Percentiles rank a stretch among this genome's conserved stretches.
These are phyloP conservation scores for Magnusiomyces tetraspermus DNA, from an alignment of 1,139 yeast genomes.

Conservation along the genomic window DNA sequence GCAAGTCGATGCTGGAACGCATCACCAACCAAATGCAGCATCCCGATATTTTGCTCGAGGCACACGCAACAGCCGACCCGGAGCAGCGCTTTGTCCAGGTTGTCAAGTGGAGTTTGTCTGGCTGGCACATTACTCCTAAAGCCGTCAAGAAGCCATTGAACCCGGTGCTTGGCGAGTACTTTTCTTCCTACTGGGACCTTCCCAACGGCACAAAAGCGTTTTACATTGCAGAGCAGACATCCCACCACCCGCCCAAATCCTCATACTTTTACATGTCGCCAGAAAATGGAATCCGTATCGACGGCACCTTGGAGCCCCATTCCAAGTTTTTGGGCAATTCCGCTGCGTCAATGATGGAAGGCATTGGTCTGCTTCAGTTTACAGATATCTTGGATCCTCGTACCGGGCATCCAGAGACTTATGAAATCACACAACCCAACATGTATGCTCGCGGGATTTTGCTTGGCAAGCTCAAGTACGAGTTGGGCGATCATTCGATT, in stretches of 20 bases:
- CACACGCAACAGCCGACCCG: slow-evolving; percentile 49
- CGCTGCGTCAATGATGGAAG: slow-evolving; percentile 97
- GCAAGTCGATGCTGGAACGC: slow-evolving; percentile 92
- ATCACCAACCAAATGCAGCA: slow-evolving; percentile 83
- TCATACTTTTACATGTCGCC: slow-evolving; percentile 87
- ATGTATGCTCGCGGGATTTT: slow-evolving; percentile 91
- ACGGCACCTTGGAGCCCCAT: slow-evolving; percentile 79
- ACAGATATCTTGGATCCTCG: slow-evolving; percentile 44
- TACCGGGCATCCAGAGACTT: slow-evolving; percentile 47
- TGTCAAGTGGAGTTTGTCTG: slow-evolving; percentile 81
- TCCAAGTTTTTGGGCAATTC: slow-evolving; percentile 89
- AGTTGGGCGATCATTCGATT: slow-evolving; percentile 82
- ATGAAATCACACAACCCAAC: slow-evolving; percentile 84
- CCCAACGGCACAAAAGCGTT: slow-evolving; percentile 62
- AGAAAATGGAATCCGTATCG: slow-evolving; percentile 68
- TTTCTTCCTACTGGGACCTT: slow-evolving; percentile 85
- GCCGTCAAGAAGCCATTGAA: slow-evolving; percentile 96
- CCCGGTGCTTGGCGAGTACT: slow-evolving; percentile 87
- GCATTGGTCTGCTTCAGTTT: slow-evolving; percentile 63
- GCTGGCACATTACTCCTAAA: slow-evolving; percentile 97
- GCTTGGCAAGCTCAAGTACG: slow-evolving; percentile 82
- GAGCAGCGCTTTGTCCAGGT: slow-evolving; percentile 61
- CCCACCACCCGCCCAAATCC: slow-evolving; percentile 98
- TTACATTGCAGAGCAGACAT: slow-evolving; percentile 86
- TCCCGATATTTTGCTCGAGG: slow-evolving; percentile 64